phyloP scores from a whole-genome alignment of 208 protist genomes.

The Acanthamoeba castellanii region DNA sequence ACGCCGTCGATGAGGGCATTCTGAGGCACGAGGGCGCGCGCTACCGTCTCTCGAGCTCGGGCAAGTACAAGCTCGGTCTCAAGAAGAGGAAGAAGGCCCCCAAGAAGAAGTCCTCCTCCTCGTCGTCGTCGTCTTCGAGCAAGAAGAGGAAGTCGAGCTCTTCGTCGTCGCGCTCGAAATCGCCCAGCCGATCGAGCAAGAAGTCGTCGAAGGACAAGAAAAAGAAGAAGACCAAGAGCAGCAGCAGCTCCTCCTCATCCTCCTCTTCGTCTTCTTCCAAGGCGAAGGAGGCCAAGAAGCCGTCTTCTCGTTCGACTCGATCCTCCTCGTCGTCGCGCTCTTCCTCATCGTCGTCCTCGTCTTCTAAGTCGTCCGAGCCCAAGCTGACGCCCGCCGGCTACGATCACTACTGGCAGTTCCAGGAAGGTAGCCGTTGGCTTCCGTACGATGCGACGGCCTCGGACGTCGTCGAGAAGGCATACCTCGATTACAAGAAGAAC shows the following conservation, averaged over 20 bases:
- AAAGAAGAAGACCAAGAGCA: slow-evolving; percentile 1
- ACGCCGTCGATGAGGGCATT: slow-evolving; percentile 27
- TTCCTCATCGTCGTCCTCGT: slow-evolving; percentile 11
- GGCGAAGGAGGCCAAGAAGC: slow-evolving; percentile 23
- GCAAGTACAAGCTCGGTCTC: not conserved
- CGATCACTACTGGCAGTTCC: slow-evolving; percentile 19
- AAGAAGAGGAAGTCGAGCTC: slow-evolving; percentile 20
- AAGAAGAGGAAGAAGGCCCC: not conserved
- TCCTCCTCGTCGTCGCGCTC: not conserved
- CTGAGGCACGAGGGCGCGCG: not conserved
- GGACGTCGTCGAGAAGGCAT: slow-evolving; percentile 50
- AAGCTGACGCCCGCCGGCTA: not conserved
- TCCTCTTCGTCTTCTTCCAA: not conserved
- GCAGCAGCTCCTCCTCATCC: not conserved
- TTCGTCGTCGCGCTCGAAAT: not conserved
- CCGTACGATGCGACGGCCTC: not conserved
- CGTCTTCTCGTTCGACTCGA: not conserved
- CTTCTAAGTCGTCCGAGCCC: not conserved
- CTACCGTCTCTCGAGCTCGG: slow-evolving; percentile 5
- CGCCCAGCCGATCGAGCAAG: not conserved
- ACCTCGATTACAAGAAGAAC: slow-evolving; percentile 69
- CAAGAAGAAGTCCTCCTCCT: not conserved
- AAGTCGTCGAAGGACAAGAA: not conserved
- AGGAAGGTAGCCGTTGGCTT: not conserved
- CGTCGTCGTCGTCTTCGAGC: not conserved